These are phyloP conservation scores for Cercospora zeina DNA, from an alignment of 2,329 filamentous ascomycete species.

Conservation along the genomic window DNA sequence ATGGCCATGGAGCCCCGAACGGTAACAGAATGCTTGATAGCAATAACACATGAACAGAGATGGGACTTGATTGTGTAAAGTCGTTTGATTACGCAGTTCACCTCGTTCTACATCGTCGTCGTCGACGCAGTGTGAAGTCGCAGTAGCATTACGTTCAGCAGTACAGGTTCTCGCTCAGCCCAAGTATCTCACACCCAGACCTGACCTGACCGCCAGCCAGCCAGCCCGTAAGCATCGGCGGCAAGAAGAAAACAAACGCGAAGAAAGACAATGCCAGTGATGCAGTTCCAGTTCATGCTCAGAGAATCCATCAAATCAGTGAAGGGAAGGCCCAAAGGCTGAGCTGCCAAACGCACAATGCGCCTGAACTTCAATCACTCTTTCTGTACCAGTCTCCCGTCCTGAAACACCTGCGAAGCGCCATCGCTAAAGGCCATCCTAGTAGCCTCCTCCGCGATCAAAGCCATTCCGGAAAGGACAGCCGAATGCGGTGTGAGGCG, in stretches of 20 bases:
- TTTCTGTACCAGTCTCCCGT: not conserved
- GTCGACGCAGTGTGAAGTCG: not conserved
- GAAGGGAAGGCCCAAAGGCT: slow-evolving; percentile 7
- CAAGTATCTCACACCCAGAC: slow-evolving; percentile 8
- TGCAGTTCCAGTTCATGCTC: not conserved
- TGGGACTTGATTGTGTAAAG: not conserved
- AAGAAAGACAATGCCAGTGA: slow-evolving; percentile 4
- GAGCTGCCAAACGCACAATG: slow-evolving; percentile 14
- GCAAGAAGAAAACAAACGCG: slow-evolving; percentile 2
- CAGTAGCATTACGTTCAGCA: not conserved
- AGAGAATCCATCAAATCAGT: slow-evolving; percentile 5
- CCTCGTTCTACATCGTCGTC: not conserved
- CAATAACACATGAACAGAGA: not conserved
- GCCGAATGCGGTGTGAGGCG: slow-evolving; percentile 8
- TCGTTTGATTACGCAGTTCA: not conserved
- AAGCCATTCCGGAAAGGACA: slow-evolving; percentile 4
- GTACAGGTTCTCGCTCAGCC: slow-evolving; percentile 14
- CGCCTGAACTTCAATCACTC: slow-evolving; percentile 11
- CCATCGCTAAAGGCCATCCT: slow-evolving; percentile 6
- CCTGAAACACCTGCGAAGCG: slow-evolving; percentile 7
- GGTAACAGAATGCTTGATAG: not conserved
- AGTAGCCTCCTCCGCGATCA: not conserved
- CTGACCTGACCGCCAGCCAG: slow-evolving; percentile 10
- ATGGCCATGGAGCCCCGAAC: not conserved
- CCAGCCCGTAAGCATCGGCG: slow-evolving; percentile 6